Percentiles rank a stretch among this genome's conserved stretches.
These are phyloP conservation scores for Jaapia argillacea DNA, from an alignment of 768 basidiomycete genomes.

Conservation along the genomic window DNA sequence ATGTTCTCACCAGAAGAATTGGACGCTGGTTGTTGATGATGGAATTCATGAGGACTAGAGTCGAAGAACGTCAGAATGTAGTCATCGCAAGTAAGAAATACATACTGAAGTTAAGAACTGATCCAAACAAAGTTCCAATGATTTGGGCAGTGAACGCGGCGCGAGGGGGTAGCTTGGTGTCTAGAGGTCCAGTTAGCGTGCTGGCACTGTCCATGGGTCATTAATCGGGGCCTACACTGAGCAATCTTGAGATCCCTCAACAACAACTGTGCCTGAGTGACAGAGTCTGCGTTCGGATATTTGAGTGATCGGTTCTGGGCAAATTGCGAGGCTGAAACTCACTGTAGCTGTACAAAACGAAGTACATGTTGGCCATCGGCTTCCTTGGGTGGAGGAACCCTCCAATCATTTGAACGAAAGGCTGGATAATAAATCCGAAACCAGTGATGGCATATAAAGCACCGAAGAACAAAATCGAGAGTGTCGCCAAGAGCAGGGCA, in stretches of 20 bases:
- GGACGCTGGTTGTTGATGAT: slow-evolving; percentile 19
- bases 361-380: slow-evolving; percentile 25
- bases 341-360: slow-evolving; percentile 40
- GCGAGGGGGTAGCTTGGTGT: slow-evolving; percentile 39
- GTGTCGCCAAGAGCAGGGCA: slow-evolving; percentile 28
- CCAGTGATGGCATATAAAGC: slow-evolving; percentile 37
- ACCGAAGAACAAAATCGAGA: slow-evolving; percentile 39
- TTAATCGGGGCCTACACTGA: slow-evolving; percentile 29
- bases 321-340: slow-evolving; percentile 7
- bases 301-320: not conserved
- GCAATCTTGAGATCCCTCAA: slow-evolving; percentile 39
- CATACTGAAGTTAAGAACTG: slow-evolving; percentile 24
- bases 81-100: not conserved
- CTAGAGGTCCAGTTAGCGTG: no score
- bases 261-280: slow-evolving; percentile 32
- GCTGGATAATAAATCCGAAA: slow-evolving; percentile 32
- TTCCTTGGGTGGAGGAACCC: slow-evolving; percentile 23
- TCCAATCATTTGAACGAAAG: slow-evolving; percentile 39
- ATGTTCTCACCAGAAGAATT: slow-evolving; percentile 22
- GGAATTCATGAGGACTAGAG: slow-evolving; percentile 20
- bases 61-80: not conserved
- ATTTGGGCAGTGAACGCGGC: slow-evolving; percentile 40
- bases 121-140: slow-evolving; percentile 37
- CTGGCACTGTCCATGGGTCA: no score
- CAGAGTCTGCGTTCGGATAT: slow-evolving; percentile 25